Conservation (phyloP, 176 grass and related monocot species). For the Bolboschoenus planiculmis region DNA sequence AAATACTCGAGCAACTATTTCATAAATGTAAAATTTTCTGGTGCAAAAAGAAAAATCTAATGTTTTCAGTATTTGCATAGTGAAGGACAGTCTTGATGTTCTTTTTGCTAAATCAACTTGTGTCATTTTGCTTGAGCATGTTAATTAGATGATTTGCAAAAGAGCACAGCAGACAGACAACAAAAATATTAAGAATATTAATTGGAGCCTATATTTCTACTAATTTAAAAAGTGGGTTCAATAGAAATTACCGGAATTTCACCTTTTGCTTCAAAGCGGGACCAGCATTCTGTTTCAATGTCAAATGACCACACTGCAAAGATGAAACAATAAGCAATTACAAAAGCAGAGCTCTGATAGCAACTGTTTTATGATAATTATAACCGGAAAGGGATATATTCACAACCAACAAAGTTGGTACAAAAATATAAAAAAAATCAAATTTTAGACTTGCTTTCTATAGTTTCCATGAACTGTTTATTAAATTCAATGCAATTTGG, state of each 20-base stretch:
- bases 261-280: conserved; percentile 70
- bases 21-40: neutral
- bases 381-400: neutral
- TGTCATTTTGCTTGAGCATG: neutral
- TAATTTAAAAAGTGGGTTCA: conserved; percentile 9
- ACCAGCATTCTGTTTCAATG: conserved; percentile 71
- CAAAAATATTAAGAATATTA: neutral
- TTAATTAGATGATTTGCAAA: neutral
- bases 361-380: conserved; percentile 30
- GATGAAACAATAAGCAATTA: conserved; percentile 28
- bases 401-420: neutral
- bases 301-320: conserved; percentile 89
- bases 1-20: neutral
- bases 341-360: neutral
- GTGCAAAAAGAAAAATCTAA: neutral
- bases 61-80: neutral
- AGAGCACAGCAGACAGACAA: neutral
- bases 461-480: too few relatives aligned
- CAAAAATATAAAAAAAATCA: neutral
- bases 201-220: neutral
- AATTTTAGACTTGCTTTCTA: too few relatives aligned
- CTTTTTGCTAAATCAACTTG: neutral
- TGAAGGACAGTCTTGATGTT: neutral
- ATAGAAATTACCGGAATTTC: conserved; percentile 66
- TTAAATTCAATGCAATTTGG: neutral